A percentile compares a stretch with the other conserved stretches of the same genome.
Conservation (phyloP, 306 rosid genomes). For the Abrus pulchellus region DNA sequence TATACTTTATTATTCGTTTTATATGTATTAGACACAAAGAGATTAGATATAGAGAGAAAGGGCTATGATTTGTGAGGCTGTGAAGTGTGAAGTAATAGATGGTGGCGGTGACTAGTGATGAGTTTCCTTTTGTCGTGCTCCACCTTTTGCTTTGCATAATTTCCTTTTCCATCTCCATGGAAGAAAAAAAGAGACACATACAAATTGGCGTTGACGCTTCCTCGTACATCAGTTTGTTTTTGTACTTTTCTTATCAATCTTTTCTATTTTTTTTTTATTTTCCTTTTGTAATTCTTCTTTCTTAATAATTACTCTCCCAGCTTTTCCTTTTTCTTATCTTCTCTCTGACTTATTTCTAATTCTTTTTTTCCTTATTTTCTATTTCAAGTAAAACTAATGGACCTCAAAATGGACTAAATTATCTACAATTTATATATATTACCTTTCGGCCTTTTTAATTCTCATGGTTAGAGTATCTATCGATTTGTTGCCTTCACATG, state of each 20-base stretch:
- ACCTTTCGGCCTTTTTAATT: neutral
- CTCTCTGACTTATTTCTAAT: neutral
- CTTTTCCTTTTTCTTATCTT: conserved; percentile 8
- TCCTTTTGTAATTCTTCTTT: conserved; percentile 12
- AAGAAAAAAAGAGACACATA: conserved; percentile 58
- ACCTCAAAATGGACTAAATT: neutral
- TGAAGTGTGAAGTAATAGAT: conserved; percentile 20
- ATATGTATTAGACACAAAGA: neutral
- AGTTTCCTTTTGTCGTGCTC: conserved; percentile 51
- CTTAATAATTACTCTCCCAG: conserved; percentile 10
- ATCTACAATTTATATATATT: neutral
- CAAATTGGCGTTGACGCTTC: conserved; percentile 75
- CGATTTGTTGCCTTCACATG: neutral
- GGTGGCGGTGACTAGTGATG: conserved; percentile 37
- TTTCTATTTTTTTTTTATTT: neutral
- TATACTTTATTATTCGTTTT: conserved; percentile 10
- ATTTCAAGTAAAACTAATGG: neutral
- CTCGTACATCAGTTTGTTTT: conserved; percentile 61
- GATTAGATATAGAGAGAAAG: conserved; percentile 42
- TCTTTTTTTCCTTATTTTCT: neutral
- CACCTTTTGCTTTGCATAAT: conserved; percentile 58
- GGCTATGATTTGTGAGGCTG: conserved; percentile 37
- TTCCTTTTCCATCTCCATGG: conserved; percentile 59
- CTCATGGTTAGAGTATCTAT: neutral
- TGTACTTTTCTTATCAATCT: conserved; percentile 44